Percentiles rank a stretch among this genome's conserved stretches.
Evolutionary conservation across 2,329 filamentous ascomycete species (phyloP).

Genomic region (Seiridium cupressi): DNA sequence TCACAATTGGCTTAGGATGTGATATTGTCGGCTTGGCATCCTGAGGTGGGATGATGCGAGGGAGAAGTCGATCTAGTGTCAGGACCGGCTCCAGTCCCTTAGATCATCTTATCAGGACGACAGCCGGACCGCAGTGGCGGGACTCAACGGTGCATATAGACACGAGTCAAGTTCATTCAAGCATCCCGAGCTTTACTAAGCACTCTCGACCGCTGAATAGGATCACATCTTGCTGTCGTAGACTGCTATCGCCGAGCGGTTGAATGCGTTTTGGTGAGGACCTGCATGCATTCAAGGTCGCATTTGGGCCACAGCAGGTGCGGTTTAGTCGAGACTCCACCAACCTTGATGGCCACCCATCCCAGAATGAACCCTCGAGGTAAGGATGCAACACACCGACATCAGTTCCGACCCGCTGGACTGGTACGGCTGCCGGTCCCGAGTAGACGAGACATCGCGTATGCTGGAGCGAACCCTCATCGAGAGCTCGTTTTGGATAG

Average conservation of each 20-base stretch:
- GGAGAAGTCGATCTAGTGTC: neutral
- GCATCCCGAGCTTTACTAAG: neutral
- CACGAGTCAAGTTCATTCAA: neutral
- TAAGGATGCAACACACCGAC: neutral
- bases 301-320: neutral
- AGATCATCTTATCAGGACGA: neutral
- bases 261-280: neutral
- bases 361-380: neutral
- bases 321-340: neutral
- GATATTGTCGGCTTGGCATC: neutral
- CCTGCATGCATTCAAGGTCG: neutral
- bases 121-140: neutral
- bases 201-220: no score
- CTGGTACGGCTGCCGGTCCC: neutral
- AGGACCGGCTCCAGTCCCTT: no score
- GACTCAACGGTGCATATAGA: neutral
- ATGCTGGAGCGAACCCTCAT: neutral
- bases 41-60: neutral
- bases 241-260: neutral
- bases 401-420: neutral
- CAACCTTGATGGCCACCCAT: conserved; percentile 6
- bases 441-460: neutral
- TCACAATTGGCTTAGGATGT: neutral
- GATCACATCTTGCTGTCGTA: no score
- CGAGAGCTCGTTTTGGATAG: neutral